Percentiles rank a stretch among this genome's conserved stretches.
Evolutionary conservation across 371 early-diverging fungal genomes (phyloP).

Genomic region (Mucor irregularis): DNA sequence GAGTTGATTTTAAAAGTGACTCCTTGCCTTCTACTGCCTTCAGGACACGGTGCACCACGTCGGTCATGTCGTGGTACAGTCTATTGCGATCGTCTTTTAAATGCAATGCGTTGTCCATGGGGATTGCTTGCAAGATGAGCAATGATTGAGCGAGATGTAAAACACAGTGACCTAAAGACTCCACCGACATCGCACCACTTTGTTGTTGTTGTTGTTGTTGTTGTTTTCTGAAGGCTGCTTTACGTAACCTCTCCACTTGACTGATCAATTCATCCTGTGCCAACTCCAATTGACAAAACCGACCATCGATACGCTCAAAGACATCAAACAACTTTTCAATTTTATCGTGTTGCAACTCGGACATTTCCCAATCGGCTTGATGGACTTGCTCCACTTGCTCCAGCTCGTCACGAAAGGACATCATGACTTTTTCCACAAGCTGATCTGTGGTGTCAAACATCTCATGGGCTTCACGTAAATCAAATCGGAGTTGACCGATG

Average conservation of each 20-base stretch:
- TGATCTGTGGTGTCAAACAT: constrained; percentile 60
- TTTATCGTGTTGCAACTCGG: constrained; percentile 39
- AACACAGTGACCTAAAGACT: too few species aligned
- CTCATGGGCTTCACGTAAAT: constrained; percentile 58
- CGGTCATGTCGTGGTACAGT: constrained; percentile 29
- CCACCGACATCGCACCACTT: background rate
- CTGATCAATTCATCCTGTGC: constrained; percentile 38
- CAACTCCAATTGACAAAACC: constrained; percentile 38
- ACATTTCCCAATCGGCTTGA: constrained; percentile 47
- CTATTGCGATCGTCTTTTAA: constrained; percentile 32
- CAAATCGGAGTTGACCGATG: constrained; percentile 46
- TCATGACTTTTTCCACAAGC: constrained; percentile 53
- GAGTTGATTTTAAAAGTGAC: background rate
- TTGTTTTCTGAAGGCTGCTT: constrained; percentile 7
- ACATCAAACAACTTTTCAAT: constrained; percentile 48
- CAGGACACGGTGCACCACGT: constrained; percentile 18
- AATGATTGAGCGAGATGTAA: constrained; percentile 33
- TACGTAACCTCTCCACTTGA: constrained; percentile 35
- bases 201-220: constrained; percentile 5
- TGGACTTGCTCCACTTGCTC: constrained; percentile 52
- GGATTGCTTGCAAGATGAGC: constrained; percentile 31
- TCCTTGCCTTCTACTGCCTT: constrained; percentile 2
- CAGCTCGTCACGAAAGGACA: constrained; percentile 54
- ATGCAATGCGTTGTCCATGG: constrained; percentile 28
- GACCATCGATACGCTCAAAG: constrained; percentile 46